A percentile compares a stretch with the other conserved stretches of the same genome.
Conservation (phyloP, 83 land plant genomes). For the Larix sibirica region DNA sequence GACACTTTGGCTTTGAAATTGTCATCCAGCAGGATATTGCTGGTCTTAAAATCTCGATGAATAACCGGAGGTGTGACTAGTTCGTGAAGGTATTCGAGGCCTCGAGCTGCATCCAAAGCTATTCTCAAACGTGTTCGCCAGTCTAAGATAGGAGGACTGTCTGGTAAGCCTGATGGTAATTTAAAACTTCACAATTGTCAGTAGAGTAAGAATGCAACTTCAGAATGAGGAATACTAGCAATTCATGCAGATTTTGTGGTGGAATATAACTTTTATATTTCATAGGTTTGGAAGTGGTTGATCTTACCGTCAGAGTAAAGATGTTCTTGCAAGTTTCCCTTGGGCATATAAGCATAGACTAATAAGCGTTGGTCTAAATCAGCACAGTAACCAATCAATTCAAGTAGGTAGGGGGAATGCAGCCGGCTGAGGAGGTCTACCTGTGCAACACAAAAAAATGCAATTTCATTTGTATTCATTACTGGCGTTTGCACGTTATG, state of each 20-base stretch:
- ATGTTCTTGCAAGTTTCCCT: constrained; percentile 67
- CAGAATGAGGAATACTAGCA: too few relatives aligned
- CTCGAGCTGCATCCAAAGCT: constrained; percentile 79
- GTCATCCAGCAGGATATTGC: constrained; percentile 69
- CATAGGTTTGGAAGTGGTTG: too few relatives aligned
- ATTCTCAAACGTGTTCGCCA: constrained; percentile 73
- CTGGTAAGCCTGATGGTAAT: constrained; percentile 3
- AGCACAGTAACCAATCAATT: constrained; percentile 84
- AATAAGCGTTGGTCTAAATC: constrained; percentile 73
- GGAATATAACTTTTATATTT: too few relatives aligned
- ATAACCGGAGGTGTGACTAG: constrained; percentile 55
- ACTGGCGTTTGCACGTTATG: too few relatives aligned
- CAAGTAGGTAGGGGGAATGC: constrained; percentile 53
- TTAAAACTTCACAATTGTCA: too few relatives aligned
- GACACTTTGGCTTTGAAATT: constrained; percentile 78
- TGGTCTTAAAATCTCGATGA: constrained; percentile 79
- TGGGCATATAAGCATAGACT: constrained; percentile 74
- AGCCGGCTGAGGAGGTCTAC: constrained; percentile 74
- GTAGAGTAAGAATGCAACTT: too few relatives aligned
- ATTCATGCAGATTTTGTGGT: too few relatives aligned
- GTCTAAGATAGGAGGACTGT: constrained; percentile 35
- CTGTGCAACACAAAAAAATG: constrained; percentile 26
- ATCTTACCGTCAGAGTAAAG: constrained; percentile 36
- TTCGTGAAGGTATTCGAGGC: constrained; percentile 78
- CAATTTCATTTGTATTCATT: too few relatives aligned